Evolutionary conservation across 1,284 basidiomycete species (phyloP), one percentile per base, ranked within the genome.

Genomic region (Porodaedalea pini): DNA sequence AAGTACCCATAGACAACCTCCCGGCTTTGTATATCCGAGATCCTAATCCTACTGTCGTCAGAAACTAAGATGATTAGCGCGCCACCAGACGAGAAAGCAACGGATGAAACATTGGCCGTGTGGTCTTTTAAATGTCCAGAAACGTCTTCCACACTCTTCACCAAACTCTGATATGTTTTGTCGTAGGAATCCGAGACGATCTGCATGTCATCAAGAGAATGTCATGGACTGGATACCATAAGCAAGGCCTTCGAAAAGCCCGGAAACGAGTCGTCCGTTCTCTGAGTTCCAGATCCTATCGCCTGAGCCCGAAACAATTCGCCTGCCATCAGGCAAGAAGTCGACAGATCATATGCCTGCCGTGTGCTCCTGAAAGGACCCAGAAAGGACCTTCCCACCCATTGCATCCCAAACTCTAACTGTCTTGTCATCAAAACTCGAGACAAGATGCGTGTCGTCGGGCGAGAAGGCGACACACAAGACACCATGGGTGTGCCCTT

Each of bases 1-100:
- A 77, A 70, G 11, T 70, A 62, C 50, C 70, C 67, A 50, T 61
- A 47, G 10, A 47, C 25, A 13, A 31, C 31, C 15, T 25, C 10
- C 3, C 36, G 21, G 15, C 4, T 29, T 29, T n/a, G 25, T 13
- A 13, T 4, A 31, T 34, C 32, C 54, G 48, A 56, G 11, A 56
- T 23, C 19, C 45, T 23, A 17, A 50, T 45, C 29, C 48, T 56
- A n/a, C 21, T 11, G 32, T 61, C 60, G 2, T 19, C n/a, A 13
- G 58, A 59, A 7, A 44, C 58, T n/a, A 61, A 62, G 8, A 60
- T 50, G 34, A 63, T 31, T 25, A 39, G 53, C 15, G 17, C 25
- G 4, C 62, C 62, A 54, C 60, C 54, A 10, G 27, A 17, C 19
- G 54, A 56, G 31, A 56, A 49, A 2, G 47, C 49, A 11, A 61